These are phyloP conservation scores for Rutstroemia sydowiana DNA, from an alignment of 2,329 filamentous ascomycete genomes.

Conservation along the genomic window DNA sequence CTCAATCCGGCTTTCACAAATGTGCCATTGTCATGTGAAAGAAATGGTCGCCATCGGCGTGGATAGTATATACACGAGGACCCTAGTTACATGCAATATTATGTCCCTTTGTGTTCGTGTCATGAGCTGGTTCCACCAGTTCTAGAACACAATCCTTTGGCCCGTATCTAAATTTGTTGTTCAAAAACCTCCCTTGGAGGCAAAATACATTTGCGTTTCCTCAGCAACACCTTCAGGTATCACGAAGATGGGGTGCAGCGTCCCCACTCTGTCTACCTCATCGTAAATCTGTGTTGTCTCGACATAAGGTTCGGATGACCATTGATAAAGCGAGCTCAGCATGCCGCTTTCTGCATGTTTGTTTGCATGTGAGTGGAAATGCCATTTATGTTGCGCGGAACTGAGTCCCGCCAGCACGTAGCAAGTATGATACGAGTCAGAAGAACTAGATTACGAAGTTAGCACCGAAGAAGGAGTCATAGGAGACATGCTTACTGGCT, in stretches of 20 bases:
- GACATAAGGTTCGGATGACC: slow-evolving; percentile 36
- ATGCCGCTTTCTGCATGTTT: slow-evolving; percentile 30
- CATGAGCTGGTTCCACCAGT: too few relatives aligned
- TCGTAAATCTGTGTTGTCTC: slow-evolving; percentile 59
- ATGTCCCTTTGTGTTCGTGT: neutral
- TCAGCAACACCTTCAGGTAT: slow-evolving; percentile 55
- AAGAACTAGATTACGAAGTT: slow-evolving; percentile 42
- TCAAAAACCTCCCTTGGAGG: slow-evolving; percentile 25
- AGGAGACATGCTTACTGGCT: slow-evolving; percentile 58
- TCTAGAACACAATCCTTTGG: neutral
- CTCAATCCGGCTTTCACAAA: neutral
- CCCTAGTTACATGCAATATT: neutral
- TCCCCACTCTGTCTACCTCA: slow-evolving; percentile 58
- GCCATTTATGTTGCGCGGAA: slow-evolving; percentile 66
- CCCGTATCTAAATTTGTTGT: neutral
- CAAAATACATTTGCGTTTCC: slow-evolving; percentile 25
- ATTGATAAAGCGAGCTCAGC: slow-evolving; percentile 31
- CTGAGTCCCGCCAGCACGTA: slow-evolving; percentile 85
- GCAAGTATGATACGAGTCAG: slow-evolving; percentile 88
- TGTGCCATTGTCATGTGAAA: neutral
- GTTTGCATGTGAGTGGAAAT: slow-evolving; percentile 32
- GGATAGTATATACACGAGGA: neutral
- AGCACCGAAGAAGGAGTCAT: slow-evolving; percentile 14
- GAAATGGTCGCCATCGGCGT: neutral
- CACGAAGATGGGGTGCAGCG: slow-evolving; percentile 78